Evolutionary conservation across 352 stramenopile genomes (phyloP).

Genomic region (Nothophytophthora sp.): DNA sequence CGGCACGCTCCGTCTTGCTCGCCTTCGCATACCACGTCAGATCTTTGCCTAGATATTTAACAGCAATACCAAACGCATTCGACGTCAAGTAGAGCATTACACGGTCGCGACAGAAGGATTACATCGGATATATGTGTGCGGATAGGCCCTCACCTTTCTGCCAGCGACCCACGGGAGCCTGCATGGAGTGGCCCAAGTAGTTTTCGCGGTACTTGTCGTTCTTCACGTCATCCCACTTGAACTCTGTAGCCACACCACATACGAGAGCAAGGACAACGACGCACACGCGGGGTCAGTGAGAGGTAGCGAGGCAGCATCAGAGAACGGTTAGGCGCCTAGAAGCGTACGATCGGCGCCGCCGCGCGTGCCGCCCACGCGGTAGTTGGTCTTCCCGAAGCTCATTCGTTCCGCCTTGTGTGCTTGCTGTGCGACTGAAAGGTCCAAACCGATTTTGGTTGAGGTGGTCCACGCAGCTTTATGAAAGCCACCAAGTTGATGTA

Average conservation of each 20-base stretch:
- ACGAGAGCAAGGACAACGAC: not conserved
- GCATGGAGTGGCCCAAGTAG: slow-evolving; percentile 89
- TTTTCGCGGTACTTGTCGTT: slow-evolving; percentile 93
- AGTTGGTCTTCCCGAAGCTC: slow-evolving; percentile 88
- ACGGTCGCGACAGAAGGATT: not conserved
- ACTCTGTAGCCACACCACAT: slow-evolving; percentile 45
- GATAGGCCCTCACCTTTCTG: slow-evolving; percentile 46
- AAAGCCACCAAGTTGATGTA: no score
- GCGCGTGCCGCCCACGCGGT: slow-evolving; percentile 84
- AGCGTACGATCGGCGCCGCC: slow-evolving; percentile 86
- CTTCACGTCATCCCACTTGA: slow-evolving; percentile 95
- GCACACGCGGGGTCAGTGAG: not conserved
- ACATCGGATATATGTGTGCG: not conserved
- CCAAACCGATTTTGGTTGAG: no score
- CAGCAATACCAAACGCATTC: not conserved
- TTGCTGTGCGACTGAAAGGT: no score
- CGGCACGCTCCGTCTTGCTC: slow-evolving; percentile 52
- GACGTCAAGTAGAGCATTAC: no score
- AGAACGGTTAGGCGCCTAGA: not conserved
- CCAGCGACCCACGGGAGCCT: slow-evolving; percentile 89
- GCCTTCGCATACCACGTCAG: slow-evolving; percentile 90
- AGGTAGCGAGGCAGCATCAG: no score
- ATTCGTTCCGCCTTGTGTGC: slow-evolving; percentile 39
- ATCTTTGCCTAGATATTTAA: slow-evolving; percentile 64
- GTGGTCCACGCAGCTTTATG: no score